Percentiles rank a stretch among this genome's conserved stretches.
These are phyloP conservation scores for Fusarium setosum DNA, from an alignment of 2,329 filamentous ascomycete genomes.

Conservation along the genomic window DNA sequence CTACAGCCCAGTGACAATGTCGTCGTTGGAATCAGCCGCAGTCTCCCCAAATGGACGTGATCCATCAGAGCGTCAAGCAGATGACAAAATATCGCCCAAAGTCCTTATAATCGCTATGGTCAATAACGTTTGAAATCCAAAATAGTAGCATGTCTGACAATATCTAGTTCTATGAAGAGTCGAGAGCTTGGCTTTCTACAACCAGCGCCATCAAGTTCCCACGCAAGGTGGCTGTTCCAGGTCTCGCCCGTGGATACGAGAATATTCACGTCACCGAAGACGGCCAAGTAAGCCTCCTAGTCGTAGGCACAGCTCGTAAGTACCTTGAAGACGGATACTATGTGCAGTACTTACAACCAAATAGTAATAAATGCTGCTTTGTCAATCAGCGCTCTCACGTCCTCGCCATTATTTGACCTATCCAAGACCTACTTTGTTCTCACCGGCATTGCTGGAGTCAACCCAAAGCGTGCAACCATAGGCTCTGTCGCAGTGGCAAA, in stretches of 20 bases:
- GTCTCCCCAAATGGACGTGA: not conserved
- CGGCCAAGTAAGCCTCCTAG: conserved; percentile 17
- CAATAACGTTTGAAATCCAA: fast-evolving
- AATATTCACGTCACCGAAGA: conserved; percentile 15
- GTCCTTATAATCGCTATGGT: conserved; percentile 31
- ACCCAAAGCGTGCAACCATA: conserved; percentile 33
- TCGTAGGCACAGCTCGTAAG: conserved; percentile 29
- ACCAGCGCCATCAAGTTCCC: conserved; percentile 15
- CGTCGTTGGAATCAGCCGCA: fast-evolving
- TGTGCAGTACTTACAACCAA: not conserved
- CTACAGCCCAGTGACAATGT: not conserved
- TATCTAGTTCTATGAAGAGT: conserved; percentile 23
- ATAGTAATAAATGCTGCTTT: conserved; percentile 29
- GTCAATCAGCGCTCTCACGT: conserved; percentile 21
- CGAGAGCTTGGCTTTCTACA: conserved; percentile 18
- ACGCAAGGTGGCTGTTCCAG: conserved; percentile 19
- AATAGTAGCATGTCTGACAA: not conserved
- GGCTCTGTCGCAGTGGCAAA: conserved; percentile 35
- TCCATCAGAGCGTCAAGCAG: not conserved
- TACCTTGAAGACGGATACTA: fast-evolving
- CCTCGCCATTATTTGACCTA: conserved; percentile 28
- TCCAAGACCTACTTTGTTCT: conserved; percentile 32
- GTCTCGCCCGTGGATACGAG: conserved; percentile 23
- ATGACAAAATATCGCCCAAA: conserved; percentile 10
- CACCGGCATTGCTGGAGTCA: conserved; percentile 34